Conservation (phyloP, 2,329 filamentous ascomycete species). For the Talaromyces verruculosus region DNA sequence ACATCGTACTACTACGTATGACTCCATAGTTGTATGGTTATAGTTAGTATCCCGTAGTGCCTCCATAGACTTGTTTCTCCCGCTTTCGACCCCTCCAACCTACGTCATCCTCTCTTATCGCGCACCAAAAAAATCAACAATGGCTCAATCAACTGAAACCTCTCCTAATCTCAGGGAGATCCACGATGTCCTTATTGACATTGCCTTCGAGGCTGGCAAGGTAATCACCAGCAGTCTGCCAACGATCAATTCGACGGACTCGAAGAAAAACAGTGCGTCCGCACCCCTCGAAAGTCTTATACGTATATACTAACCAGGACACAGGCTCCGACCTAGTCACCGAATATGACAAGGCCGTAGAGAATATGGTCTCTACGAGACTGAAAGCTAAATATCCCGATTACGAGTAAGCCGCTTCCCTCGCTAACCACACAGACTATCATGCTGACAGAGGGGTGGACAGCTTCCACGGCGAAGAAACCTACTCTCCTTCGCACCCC, state of each 20-base stretch:
- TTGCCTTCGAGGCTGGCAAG: conserved; percentile 44
- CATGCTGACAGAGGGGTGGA: neutral
- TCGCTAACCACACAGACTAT: neutral
- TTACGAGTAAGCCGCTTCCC: conserved; percentile 45
- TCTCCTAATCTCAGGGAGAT: conserved; percentile 40
- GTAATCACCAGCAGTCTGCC: conserved; percentile 47
- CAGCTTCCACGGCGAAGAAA: conserved; percentile 60
- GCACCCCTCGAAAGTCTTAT: neutral
- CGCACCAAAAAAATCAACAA: neutral
- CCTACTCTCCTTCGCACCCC: conserved; percentile 56
- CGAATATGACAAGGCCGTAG: conserved; percentile 63
- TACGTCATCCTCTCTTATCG: neutral
- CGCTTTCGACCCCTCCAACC: conserved; percentile 1
- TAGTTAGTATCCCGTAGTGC: no score
- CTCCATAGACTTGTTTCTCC: neutral
- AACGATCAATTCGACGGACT: conserved; percentile 37
- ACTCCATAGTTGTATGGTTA: no score
- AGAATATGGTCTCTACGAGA: conserved; percentile 55
- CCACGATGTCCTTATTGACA: conserved; percentile 42
- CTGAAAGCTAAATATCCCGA: conserved; percentile 54
- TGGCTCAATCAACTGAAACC: neutral
- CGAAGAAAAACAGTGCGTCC: conserved; percentile 51
- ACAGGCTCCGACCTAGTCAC: conserved; percentile 62
- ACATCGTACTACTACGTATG: neutral
- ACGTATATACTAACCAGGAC: conserved; percentile 3